These are phyloP conservation scores for Peronospora destructor DNA, from an alignment of 352 stramenopile genomes.

Conservation along the genomic window DNA sequence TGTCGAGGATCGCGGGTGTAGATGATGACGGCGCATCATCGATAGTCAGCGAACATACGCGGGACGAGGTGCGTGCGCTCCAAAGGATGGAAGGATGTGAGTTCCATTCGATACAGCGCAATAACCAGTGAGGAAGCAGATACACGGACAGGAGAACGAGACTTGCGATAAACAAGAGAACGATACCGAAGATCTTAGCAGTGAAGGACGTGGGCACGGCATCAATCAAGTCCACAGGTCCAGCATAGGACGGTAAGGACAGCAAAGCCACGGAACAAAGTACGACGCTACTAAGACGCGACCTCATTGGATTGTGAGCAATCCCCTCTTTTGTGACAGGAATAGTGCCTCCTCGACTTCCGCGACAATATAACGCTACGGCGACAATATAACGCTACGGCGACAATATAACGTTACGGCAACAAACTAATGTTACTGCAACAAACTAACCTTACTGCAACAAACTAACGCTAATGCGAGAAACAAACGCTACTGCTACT, in stretches of 20 bases:
- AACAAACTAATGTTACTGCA: neutral
- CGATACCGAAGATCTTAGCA: constrained; percentile 16
- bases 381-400: constrained; percentile 6
- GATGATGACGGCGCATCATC: constrained; percentile 65
- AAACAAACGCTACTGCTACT: too few relatives aligned
- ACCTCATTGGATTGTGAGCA: constrained; percentile 1
- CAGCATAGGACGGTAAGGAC: neutral
- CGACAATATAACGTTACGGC: too few relatives aligned
- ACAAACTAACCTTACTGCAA: neutral
- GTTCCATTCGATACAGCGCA: constrained; percentile 55
- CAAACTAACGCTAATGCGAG: too few relatives aligned
- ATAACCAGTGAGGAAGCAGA: constrained; percentile 58
- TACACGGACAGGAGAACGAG: constrained; percentile 52
- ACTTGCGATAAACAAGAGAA: constrained; percentile 24
- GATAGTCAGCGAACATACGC: constrained; percentile 69
- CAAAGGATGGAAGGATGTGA: constrained; percentile 74
- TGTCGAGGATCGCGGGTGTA: constrained; percentile 66
- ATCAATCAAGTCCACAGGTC: neutral
- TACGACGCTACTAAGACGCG: neutral
- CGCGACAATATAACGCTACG: neutral
- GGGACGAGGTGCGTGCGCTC: constrained; percentile 44
- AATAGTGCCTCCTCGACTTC: neutral
- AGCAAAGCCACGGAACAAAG: neutral
- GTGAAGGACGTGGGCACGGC: neutral
- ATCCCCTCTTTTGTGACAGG: constrained; percentile 5